Evolutionary conservation across 2,329 filamentous ascomycete species (phyloP).

Genomic region (Neospermospora avenae): DNA sequence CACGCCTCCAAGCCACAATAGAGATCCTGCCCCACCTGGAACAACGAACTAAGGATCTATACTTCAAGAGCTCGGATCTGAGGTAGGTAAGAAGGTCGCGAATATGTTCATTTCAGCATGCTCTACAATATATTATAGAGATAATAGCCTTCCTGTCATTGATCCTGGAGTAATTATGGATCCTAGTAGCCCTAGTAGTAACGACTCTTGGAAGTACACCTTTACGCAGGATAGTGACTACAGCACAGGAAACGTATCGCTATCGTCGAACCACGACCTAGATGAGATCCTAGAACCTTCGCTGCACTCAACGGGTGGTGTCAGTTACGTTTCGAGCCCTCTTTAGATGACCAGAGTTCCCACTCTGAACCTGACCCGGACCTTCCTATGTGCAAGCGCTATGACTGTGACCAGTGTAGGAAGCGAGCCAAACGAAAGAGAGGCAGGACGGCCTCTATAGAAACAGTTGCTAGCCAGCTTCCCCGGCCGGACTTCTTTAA

Average conservation of each 20-base stretch:
- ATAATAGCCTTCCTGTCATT: not conserved
- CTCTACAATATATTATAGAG: not conserved
- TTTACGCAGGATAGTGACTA: not conserved
- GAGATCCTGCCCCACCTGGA: too few relatives aligned
- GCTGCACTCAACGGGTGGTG: not conserved
- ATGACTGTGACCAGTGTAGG: not conserved
- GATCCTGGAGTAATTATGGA: not conserved
- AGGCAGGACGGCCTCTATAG: not conserved
- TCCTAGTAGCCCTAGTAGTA: not conserved
- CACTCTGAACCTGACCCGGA: not conserved
- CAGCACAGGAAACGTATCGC: not conserved
- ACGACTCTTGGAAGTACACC: not conserved
- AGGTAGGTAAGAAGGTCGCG: not conserved
- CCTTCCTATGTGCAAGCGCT: not conserved
- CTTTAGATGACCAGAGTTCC: not conserved
- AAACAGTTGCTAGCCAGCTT: not conserved
- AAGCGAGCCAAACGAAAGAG: conserved; percentile 4
- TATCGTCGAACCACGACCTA: not conserved
- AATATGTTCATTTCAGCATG: not conserved
- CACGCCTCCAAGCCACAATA: too few relatives aligned
- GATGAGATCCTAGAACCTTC: not conserved
- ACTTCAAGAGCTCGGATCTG: not conserved
- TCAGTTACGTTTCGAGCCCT: not conserved
- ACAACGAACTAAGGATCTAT: not conserved
- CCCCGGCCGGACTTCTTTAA: not conserved